Evolutionary conservation across 1,284 basidiomycete species (phyloP).

Genomic region (Acaromyces ingoldii): DNA sequence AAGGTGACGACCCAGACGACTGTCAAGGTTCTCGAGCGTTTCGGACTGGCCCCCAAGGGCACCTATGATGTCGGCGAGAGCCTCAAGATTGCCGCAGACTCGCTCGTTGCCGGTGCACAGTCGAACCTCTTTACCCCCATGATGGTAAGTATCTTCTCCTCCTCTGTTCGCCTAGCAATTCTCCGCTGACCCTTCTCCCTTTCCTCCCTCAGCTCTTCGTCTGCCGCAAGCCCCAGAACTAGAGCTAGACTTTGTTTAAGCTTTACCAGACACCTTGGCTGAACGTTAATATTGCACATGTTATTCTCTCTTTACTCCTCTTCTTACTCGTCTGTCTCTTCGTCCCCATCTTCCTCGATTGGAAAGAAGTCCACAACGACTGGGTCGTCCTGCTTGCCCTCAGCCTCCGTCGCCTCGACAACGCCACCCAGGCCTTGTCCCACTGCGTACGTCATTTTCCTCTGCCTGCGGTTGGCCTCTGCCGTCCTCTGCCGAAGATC

Average conservation of each 20-base stretch:
- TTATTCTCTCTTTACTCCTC: too few species aligned
- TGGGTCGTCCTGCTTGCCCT: too few species aligned
- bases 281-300: too few species aligned
- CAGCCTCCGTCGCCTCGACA: not conserved
- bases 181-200: not conserved
- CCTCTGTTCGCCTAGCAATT: not conserved
- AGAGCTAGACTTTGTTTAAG: too few species aligned
- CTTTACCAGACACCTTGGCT: too few species aligned
- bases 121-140: constrained; percentile 63
- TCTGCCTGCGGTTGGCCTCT: not conserved
- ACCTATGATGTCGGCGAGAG: constrained; percentile 86
- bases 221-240: constrained; percentile 9
- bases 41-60: constrained; percentile 83
- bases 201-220: not conserved
- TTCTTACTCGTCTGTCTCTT: not conserved
- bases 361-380: not conserved
- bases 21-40: constrained; percentile 70
- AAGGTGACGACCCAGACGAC: constrained; percentile 77
- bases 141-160: not conserved
- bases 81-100: constrained; percentile 73
- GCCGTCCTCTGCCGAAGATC: too few species aligned
- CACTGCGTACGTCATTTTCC: not conserved
- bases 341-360: not conserved
- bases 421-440: constrained; percentile 3
- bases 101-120: constrained; percentile 78